These are phyloP conservation scores for Mucor mucedo DNA, from an alignment of 371 early-diverging fungal species.

Conservation along the genomic window DNA sequence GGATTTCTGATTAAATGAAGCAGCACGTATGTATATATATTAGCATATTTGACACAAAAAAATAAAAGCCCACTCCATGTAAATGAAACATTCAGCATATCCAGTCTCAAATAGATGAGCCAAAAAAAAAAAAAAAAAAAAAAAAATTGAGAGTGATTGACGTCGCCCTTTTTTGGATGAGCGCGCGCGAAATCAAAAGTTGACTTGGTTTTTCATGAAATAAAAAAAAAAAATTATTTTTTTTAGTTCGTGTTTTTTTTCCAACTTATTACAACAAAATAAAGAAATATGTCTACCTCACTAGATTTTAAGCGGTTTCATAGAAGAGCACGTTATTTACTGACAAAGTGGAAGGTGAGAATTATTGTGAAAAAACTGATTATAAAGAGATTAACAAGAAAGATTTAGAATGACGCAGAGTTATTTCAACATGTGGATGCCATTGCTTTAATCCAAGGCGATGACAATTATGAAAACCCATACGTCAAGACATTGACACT, in stretches of 20 bases:
- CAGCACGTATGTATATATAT: too few species aligned
- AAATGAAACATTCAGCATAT: too few species aligned
- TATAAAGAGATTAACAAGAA: constrained; percentile 9
- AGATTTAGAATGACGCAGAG: constrained; percentile 34
- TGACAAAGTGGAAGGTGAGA: constrained; percentile 64
- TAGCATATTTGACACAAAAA: too few species aligned
- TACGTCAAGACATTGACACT: constrained; percentile 73
- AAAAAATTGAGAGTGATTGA: too few species aligned
- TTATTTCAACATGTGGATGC: constrained; percentile 64
- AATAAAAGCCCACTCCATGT: too few species aligned
- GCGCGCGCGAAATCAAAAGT: neutral
- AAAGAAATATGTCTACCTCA: constrained; percentile 33
- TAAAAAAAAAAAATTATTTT: neutral
- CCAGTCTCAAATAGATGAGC: too few species aligned
- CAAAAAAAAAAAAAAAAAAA: too few species aligned
- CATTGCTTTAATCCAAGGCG: constrained; percentile 68
- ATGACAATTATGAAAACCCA: constrained; percentile 67
- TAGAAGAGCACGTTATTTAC: constrained; percentile 59
- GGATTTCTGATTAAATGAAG: too few species aligned
- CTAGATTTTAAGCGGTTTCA: constrained; percentile 69
- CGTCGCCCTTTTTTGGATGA: too few species aligned
- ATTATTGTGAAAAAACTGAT: neutral
- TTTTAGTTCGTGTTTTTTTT: constrained; percentile 7
- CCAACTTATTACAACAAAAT: constrained; percentile 1
- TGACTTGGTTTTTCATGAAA: too few species aligned